Percentiles rank a stretch among this genome's conserved stretches.
These are phyloP conservation scores for Ceratocystis ficicola DNA, from an alignment of 2,329 filamentous ascomycete genomes.

Conservation along the genomic window DNA sequence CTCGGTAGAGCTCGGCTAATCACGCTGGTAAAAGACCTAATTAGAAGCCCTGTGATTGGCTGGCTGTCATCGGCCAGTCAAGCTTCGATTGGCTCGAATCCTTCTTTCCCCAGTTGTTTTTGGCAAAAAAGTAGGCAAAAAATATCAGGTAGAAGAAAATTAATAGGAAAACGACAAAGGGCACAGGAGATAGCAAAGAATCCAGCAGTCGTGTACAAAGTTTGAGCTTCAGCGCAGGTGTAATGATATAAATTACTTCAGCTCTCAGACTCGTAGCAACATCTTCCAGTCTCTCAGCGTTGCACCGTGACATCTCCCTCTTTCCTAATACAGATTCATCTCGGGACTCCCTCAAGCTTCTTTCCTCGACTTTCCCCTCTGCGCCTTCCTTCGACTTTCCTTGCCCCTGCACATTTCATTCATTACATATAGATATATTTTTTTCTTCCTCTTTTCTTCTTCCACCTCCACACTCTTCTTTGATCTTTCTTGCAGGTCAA, in stretches of 20 bases:
- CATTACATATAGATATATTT: constrained; percentile 13
- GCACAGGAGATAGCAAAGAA: not conserved
- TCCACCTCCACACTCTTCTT: constrained; percentile 1
- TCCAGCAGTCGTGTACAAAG: not conserved
- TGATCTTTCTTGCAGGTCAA: constrained; percentile 9
- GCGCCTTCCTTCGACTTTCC: constrained; percentile 15
- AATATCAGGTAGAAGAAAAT: constrained; percentile 13
- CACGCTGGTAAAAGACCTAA: constrained; percentile 16
- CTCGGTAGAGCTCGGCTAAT: constrained; percentile 23
- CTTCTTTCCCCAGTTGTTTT: constrained; percentile 15
- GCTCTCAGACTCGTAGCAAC: not conserved
- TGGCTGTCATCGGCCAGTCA: constrained; percentile 9
- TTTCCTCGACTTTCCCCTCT: constrained; percentile 12
- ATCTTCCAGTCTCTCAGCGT: not conserved
- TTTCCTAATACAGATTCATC: constrained; percentile 6
- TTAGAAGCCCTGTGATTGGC: constrained; percentile 21
- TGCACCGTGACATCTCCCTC: not conserved
- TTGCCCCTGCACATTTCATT: constrained; percentile 18
- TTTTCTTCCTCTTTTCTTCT: constrained; percentile 13
- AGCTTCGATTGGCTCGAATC: constrained; percentile 18
- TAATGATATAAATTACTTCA: not conserved
- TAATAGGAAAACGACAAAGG: not conserved
- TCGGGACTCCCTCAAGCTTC: constrained; percentile 7
- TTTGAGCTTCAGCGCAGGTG: not conserved
- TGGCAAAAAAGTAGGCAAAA: constrained; percentile 14